Evolutionary conservation across 202 grass and related monocot genomes (phyloP).

Genomic region (Alloteropsis angusta): DNA sequence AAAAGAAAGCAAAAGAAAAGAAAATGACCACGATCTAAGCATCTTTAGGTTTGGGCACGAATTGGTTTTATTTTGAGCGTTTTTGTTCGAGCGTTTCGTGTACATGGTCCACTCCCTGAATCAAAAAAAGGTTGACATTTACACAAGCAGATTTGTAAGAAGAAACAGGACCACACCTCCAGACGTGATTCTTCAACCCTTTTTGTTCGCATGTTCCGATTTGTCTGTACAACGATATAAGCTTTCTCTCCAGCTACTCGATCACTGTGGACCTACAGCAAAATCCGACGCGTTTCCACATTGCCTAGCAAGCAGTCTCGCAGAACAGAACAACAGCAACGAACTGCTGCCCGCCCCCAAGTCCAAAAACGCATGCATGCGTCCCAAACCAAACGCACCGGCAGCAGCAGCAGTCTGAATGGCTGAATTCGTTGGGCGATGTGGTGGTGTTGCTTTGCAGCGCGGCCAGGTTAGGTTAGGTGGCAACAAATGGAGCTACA

Average conservation of each 20-base stretch:
- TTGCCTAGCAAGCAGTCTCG: too few relatives aligned
- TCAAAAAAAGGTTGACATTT: too few relatives aligned
- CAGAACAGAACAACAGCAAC: background rate
- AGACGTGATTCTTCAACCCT: background rate
- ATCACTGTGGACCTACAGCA: background rate
- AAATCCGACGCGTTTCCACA: background rate
- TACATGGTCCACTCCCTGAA: too few relatives aligned
- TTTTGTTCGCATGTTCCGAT: background rate
- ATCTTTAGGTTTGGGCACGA: too few relatives aligned
- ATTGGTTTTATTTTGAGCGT: too few relatives aligned
- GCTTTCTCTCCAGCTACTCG: background rate
- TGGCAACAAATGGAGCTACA: background rate
- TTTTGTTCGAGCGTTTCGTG: too few relatives aligned
- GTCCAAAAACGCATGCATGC: background rate
- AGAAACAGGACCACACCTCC: background rate
- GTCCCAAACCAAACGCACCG: background rate
- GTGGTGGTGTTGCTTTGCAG: background rate
- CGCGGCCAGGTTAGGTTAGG: slow-evolving; percentile 15
- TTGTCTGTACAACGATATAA: background rate
- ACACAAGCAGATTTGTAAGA: background rate
- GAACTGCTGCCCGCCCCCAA: background rate
- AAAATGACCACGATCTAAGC: too few relatives aligned
- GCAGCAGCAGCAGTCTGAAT: background rate
- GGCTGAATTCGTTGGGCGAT: background rate
- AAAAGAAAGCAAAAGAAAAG: too few relatives aligned